Evolutionary conservation across 768 basidiomycete species (phyloP), one percentile per base, ranked within the genome.

Genomic region (Wakefieldia striispora): DNA sequence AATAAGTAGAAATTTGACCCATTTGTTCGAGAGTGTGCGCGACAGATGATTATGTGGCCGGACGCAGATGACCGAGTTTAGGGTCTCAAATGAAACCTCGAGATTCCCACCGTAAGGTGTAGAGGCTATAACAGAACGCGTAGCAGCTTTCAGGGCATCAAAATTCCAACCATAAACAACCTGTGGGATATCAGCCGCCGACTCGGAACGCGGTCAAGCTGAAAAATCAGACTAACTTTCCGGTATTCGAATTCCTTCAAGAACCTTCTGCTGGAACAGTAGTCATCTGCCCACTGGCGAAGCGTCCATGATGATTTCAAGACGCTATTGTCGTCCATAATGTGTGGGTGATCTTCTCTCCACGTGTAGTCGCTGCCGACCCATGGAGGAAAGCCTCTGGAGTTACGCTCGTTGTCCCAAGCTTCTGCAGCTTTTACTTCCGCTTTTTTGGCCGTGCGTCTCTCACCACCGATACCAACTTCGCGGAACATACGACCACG

Each of bases 211-310:
- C 13, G 31, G 4, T 11, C 13, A 6, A 26, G 12, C 26, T 29
- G 9, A 35, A 34, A 16, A 37, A 36, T 12, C 33, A 11, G 36
- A 51, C 63, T 14, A 50, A 84, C 84, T 72, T 89, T 89, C 20
- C 76, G 70, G 53, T 90, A 87, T 6, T 78, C 74, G 61, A 93
- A 90, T 67, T 91, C 89, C 64, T 91, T 92, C 53, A 92, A 70
- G 14, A 75, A 65, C 58, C 85, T 91, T 8, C 65, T 72, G 58
- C 84, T 86, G 21, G 77, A 74, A 50, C 88, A 91, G 58, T 90
- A 92, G 48, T 86, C 83, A 56, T 91, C 88, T 8, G 88, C 88
- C 91, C 91, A 93, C 50, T 85, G 76, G 27, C 86, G 72, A 37
- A 91, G 62, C 0, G 83, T 77, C 68, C 78, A 80, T 14, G 81